A percentile compares a stretch with the other conserved stretches of the same genome.
Evolutionary conservation across 202 grass and related monocot genomes (phyloP).

Genomic region (Setaria viridis): DNA sequence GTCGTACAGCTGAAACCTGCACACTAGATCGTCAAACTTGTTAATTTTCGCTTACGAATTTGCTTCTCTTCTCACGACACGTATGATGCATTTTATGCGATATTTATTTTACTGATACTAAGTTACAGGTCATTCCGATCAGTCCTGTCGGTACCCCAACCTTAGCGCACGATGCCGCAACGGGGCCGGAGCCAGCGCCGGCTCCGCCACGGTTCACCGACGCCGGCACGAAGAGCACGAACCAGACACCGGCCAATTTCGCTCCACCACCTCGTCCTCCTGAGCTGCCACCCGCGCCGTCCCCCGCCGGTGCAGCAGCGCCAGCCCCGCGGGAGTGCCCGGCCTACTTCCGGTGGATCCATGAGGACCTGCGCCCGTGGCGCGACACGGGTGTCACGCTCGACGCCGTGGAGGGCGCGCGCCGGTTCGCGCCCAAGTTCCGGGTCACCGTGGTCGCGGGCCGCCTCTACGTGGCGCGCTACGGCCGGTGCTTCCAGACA

Average conservation of each 20-base stretch:
- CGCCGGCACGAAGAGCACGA: background rate
- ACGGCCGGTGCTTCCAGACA: slow-evolving; percentile 67
- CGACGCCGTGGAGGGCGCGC: slow-evolving; percentile 53
- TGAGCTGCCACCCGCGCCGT: background rate
- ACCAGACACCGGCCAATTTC: slow-evolving; percentile 16
- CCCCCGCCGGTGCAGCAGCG: background rate
- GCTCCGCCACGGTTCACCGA: slow-evolving; percentile 3
- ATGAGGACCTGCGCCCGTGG: slow-evolving; percentile 86
- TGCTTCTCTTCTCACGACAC: background rate
- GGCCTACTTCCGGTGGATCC: slow-evolving; percentile 82
- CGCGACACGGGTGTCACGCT: slow-evolving; percentile 58
- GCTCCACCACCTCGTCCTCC: background rate
- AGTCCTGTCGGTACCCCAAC: background rate
- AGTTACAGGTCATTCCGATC: slow-evolving; percentile 46
- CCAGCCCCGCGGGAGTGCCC: slow-evolving; percentile 49
- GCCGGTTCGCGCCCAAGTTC: slow-evolving; percentile 50
- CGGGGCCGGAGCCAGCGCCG: background rate
- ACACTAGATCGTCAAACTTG: background rate
- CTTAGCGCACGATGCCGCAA: background rate
- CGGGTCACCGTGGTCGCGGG: slow-evolving; percentile 59
- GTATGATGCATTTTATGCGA: background rate
- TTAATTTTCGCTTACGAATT: background rate
- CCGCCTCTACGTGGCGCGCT: slow-evolving; percentile 57
- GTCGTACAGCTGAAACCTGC: background rate
- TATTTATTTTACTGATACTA: background rate